Conservation (phyloP, 352 stramenopile species). For the Phytophthora cactorum region DNA sequence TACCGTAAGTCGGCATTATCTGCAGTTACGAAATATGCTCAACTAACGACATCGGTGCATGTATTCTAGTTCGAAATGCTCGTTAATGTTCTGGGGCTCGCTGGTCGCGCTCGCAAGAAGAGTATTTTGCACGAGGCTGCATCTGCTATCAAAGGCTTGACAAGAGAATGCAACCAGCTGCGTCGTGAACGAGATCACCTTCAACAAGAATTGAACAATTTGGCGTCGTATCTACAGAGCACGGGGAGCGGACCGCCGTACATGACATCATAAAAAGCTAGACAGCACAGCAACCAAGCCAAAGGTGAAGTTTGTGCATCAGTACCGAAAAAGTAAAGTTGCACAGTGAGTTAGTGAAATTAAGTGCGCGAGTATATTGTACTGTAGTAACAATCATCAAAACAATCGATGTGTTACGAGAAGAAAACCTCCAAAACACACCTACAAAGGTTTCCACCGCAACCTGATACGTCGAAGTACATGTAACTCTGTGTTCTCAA, state of each 20-base stretch:
- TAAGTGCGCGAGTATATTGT: no score
- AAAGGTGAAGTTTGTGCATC: background rate
- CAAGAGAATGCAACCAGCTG: slow-evolving; percentile 58
- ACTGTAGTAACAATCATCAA: no score
- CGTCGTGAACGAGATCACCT: slow-evolving; percentile 56
- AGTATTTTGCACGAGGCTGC: slow-evolving; percentile 64
- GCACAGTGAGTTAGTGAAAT: no score
- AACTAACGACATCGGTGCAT: slow-evolving; percentile 1
- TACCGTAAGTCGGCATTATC: slow-evolving; percentile 8
- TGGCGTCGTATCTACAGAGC: slow-evolving; percentile 42
- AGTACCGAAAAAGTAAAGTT: background rate
- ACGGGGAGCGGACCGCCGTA: background rate
- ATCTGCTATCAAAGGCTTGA: slow-evolving; percentile 55
- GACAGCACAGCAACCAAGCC: background rate
- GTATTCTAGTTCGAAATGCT: slow-evolving; percentile 61
- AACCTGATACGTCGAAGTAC: no score
- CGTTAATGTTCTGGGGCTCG: slow-evolving; percentile 55
- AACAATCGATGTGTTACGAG: no score
- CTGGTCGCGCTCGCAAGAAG: slow-evolving; percentile 64
- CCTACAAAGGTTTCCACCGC: no score
- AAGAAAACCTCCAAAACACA: no score
- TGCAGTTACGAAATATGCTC: background rate
- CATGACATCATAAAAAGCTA: background rate
- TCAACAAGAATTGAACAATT: slow-evolving; percentile 62
- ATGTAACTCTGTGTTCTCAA: no score